Evolutionary conservation across 495 filamentous ascomycete species (phyloP).

Genomic region (Tuber borchii): DNA sequence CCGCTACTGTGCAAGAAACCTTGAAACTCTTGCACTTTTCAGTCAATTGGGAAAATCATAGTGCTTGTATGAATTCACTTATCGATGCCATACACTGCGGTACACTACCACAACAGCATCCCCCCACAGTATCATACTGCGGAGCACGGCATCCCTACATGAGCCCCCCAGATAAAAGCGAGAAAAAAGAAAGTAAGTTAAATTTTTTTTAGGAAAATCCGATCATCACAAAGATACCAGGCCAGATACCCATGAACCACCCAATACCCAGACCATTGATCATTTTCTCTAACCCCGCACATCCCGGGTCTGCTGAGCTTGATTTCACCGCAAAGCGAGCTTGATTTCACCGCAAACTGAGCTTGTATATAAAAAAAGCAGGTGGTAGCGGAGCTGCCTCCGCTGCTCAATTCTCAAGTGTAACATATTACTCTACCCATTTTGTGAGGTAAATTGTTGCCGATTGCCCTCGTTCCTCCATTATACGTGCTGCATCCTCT

Average conservation of each 20-base stretch:
- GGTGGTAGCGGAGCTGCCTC: not conserved
- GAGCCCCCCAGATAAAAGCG: not conserved
- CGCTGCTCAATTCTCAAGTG: not conserved
- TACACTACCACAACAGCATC: not conserved
- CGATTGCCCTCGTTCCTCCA: conserved; percentile 41
- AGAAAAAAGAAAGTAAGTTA: not conserved
- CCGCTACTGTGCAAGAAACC: not conserved
- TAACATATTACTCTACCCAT: conserved; percentile 9
- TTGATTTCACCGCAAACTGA: conserved; percentile 1
- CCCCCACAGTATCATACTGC: not conserved
- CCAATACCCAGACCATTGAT: not conserved
- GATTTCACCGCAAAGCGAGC: conserved; percentile 1
- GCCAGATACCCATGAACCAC: not conserved
- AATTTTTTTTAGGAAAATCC: not conserved
- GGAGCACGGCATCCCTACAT: not conserved
- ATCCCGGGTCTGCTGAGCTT: not conserved
- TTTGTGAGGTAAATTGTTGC: conserved; percentile 20
- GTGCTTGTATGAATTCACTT: conserved; percentile 3
- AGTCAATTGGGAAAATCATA: not conserved
- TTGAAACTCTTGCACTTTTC: not conserved
- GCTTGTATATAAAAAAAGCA: not conserved
- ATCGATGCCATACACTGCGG: not conserved
- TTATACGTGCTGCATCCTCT: conserved; percentile 69
- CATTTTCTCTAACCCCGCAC: not conserved
- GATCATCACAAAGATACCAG: conserved; percentile 1